phyloP scores from a whole-genome alignment of 2,329 filamentous ascomycete genomes.

The Fusarium begoniae region DNA sequence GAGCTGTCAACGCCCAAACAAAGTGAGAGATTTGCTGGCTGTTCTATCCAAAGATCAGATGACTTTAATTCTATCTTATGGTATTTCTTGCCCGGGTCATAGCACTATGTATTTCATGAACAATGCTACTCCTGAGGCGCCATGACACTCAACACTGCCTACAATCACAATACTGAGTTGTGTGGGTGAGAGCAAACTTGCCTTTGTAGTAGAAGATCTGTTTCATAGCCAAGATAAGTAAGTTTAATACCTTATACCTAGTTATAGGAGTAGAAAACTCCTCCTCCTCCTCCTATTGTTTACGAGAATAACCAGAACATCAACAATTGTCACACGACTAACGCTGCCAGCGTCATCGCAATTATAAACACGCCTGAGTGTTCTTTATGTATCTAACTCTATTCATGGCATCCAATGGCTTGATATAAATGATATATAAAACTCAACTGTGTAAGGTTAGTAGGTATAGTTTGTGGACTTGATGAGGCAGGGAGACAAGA shows the following conservation, averaged over 20 bases:
- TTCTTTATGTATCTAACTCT: not conserved
- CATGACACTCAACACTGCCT: not conserved
- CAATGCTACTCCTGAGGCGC: not conserved
- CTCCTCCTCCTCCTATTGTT: not conserved
- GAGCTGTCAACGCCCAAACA: not conserved
- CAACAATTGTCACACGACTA: not conserved
- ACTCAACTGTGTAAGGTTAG: not conserved
- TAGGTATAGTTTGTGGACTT: not conserved
- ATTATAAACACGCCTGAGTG: not conserved
- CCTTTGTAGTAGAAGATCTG: not conserved
- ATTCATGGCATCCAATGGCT: not conserved
- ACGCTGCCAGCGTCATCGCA: not conserved
- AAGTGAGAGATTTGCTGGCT: conserved; percentile 7
- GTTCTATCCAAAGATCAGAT: not conserved
- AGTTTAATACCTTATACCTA: not conserved
- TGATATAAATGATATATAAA: not conserved
- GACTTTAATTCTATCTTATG: not conserved
- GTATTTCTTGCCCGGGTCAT: not conserved
- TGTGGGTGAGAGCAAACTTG: too few relatives aligned
- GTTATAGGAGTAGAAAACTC: not conserved
- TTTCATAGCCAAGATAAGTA: not conserved
- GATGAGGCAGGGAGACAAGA: not conserved
- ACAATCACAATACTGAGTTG: not conserved
- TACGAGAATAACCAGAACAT: not conserved
- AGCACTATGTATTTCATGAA: not conserved